Base-by-base conservation (phyloP, 2,329 filamentous ascomycete species). In the Drechslerella stenobrocha region DNA sequence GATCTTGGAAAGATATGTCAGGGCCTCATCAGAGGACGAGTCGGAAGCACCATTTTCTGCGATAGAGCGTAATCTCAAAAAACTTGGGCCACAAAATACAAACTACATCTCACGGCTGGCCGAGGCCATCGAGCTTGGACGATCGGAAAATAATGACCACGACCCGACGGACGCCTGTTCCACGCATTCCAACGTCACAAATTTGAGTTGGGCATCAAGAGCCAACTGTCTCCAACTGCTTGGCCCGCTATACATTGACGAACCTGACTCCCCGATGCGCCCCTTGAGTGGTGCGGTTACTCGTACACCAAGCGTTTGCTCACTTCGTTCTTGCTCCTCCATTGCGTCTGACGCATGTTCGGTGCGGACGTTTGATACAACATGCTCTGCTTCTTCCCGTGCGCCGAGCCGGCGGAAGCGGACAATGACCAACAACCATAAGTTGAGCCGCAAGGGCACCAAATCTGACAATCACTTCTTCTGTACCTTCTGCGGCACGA, bases 371-470 rank as follows among this genome's bases (percentile, higher is more conserved):
- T 47, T 13, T 23, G 4, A 11, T 6, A 20, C 37, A 3, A 18
- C 53, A 3, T 55, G 42, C 13, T 59, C 53, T 8, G 51, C 63
- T 20, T 67, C 63, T 9, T 67, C 63, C n/a, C 48, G 63, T 4
- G 63, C 63, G 1, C 63, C 63, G 2, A 55, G 48, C 6, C 55
- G 63, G 22, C 55, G 63, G 13, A 67, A 67, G 37, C 55, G 63
- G 13, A 59, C 63, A 40, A 67, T 67, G 63, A 67, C 63, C n/a
- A 67, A 67, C 30, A 67, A 45, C 30, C 63, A 67, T 24, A 67
- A 67, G 40, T 11, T 28, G 4, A 42, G 52, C 11, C 55, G 55
- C 28, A 58, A 58, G 13, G 50, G 32, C 28, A 40, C 63, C 1
- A 67, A 67, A 22, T 55, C 63, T 6, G 63, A 67, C 11, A 67